Percentiles rank a stretch among this genome's conserved stretches.
Conservation (phyloP, 2,329 filamentous ascomycete species). For the Neocucurbitaria cava region DNA sequence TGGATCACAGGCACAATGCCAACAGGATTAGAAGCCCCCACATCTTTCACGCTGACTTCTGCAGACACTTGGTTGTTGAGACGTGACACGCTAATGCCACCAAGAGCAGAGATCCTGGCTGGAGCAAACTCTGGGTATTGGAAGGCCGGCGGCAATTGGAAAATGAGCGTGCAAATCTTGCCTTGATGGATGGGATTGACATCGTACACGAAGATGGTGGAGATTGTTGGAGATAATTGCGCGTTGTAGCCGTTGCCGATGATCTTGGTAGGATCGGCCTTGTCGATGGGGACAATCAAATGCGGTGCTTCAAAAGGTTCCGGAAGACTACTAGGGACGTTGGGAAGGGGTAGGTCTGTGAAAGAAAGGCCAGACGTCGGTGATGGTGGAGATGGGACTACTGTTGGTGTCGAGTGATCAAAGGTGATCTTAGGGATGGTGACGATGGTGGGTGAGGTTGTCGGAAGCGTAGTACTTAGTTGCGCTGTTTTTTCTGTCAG, state of each 20-base stretch:
- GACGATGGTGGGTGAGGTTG: conserved; percentile 17
- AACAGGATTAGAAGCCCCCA: conserved; percentile 9
- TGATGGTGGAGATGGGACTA: conserved; percentile 5
- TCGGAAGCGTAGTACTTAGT: conserved; percentile 13
- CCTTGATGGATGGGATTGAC: conserved; percentile 49
- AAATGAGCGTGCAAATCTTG: conserved; percentile 57
- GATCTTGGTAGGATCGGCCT: conserved; percentile 44
- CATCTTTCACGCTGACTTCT: not conserved
- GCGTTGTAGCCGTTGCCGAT: conserved; percentile 52
- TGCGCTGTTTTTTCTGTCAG: conserved; percentile 12
- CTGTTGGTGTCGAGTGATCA: not conserved
- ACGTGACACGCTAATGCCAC: conserved; percentile 44
- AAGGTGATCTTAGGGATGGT: conserved; percentile 12
- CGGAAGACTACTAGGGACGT: conserved; percentile 33
- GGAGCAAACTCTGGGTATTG: conserved; percentile 42
- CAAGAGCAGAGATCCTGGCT: conserved; percentile 37
- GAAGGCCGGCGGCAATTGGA: conserved; percentile 53
- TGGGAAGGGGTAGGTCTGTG: not conserved
- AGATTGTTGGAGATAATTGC: conserved; percentile 48
- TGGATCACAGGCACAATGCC: conserved; percentile 21
- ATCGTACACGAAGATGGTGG: conserved; percentile 57
- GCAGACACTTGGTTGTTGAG: conserved; percentile 21
- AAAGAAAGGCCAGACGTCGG: conserved; percentile 1
- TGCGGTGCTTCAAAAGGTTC: conserved; percentile 48
- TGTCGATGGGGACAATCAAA: conserved; percentile 48